Base-by-base conservation (phyloP, 805 yeast species). In the Wickerhamiella allomyrinae region DNA sequence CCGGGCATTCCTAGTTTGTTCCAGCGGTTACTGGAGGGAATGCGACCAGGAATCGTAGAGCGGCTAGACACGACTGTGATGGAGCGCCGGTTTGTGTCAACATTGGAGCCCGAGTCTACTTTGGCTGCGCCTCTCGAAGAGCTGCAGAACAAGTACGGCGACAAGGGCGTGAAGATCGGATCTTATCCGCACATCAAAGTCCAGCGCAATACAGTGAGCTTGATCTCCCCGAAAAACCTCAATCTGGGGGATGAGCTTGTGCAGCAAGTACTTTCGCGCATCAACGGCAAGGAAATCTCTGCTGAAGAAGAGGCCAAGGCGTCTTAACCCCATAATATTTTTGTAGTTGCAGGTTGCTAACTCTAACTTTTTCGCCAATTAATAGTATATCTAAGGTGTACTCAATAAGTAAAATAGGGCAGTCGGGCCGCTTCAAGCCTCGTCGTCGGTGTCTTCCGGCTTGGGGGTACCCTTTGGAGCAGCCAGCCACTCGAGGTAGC, bases 381-480 rank as follows among this genome's bases (percentile, higher is more conserved):
- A n/a, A n/a, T n/a, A n/a, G n/a, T n/a, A n/a, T n/a, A n/a, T n/a
- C n/a, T n/a, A n/a, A n/a, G n/a, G n/a, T n/a, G n/a, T n/a, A n/a
- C n/a, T n/a, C n/a, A n/a, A n/a, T n/a, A n/a, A n/a, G n/a, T n/a
- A n/a, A n/a, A n/a, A n/a, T n/a, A n/a, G n/a, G n/a, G n/a, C n/a
- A n/a, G n/a, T n/a, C n/a, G n/a, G n/a, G n/a, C n/a, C n/a, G n/a
- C n/a, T 10, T 23, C 8, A 34, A 19, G 79, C 89, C 61, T 89
- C 97, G 49, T 84, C 95, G 57, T 91, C 97, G 29, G 96, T 79
- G 57, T 91, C 94, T 23, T 69, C 76, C 5, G 95, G 94, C 60
- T 81, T 82, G 53, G 97, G 97, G 17, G 98, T 91, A 24, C 98
- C 98, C 76, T 91, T 91, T 51, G 98, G 95, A 54, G 93, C 76